Evolutionary conservation across 2,329 filamentous ascomycete genomes (phyloP).

Genomic region (Cryphonectria nitschkei): DNA sequence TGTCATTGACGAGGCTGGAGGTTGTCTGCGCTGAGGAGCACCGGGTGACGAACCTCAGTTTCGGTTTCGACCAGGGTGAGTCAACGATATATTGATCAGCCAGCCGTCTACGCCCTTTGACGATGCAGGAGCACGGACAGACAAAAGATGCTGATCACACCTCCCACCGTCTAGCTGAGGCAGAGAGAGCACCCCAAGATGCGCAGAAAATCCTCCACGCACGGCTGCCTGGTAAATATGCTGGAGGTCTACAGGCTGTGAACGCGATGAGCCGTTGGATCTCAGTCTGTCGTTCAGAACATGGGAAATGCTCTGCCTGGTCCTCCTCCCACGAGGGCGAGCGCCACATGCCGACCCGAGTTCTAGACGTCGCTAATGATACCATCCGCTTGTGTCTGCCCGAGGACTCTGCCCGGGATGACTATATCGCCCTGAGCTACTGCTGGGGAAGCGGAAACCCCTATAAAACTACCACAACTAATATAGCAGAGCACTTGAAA

Average conservation of each 20-base stretch:
- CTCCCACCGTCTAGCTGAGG: background rate
- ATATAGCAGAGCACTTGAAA: background rate
- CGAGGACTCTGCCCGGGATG: background rate
- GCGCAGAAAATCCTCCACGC: background rate
- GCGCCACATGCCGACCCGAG: background rate
- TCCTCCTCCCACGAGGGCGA: background rate
- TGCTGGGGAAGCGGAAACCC: conserved; percentile 13
- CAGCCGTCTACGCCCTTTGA: background rate
- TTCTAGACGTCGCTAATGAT: background rate
- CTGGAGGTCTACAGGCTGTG: background rate
- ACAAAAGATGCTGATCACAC: background rate
- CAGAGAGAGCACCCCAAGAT: background rate
- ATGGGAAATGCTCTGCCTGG: background rate
- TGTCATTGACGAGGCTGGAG: background rate
- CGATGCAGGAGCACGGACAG: background rate
- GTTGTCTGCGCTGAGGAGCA: conserved; percentile 1
- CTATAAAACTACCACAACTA: background rate
- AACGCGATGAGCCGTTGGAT: conserved; percentile 8
- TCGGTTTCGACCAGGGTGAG: background rate
- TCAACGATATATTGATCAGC: background rate
- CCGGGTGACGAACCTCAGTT: background rate
- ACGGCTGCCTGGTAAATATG: background rate
- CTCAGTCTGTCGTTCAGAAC: conserved; percentile 4
- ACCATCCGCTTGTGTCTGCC: background rate
- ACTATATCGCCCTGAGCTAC: conserved; percentile 11